These are phyloP conservation scores for Lotus japonicus DNA, from an alignment of 306 rosid genomes.

Conservation along the genomic window DNA sequence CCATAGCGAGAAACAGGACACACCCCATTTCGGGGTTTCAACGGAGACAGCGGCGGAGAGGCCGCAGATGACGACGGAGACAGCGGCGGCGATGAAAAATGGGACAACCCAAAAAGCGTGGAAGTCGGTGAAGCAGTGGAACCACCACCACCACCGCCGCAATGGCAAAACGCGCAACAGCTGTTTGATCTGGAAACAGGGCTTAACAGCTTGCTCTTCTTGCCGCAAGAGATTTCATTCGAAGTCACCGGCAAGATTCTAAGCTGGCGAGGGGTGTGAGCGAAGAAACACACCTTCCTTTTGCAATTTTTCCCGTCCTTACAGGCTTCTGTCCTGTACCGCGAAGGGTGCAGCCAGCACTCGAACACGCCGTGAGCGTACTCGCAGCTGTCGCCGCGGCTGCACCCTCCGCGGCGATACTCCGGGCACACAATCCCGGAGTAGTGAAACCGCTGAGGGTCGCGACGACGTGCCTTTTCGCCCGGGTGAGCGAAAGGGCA, in stretches of 20 bases:
- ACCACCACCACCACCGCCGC: background rate
- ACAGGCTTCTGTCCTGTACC: conserved; percentile 94
- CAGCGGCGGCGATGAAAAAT: conserved; percentile 67
- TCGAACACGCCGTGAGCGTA: conserved; percentile 86
- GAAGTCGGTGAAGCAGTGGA: conserved; percentile 72
- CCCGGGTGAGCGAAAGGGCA: conserved; percentile 89
- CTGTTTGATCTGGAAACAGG: conserved; percentile 29
- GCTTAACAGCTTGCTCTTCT: conserved; percentile 32
- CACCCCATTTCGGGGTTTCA: conserved; percentile 20
- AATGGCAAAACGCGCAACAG: conserved; percentile 50
- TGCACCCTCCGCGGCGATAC: conserved; percentile 63
- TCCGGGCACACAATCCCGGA: conserved; percentile 69
- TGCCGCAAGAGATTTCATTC: conserved; percentile 34
- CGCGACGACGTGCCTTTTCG: conserved; percentile 83
- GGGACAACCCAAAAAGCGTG: conserved; percentile 55
- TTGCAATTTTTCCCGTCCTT: conserved; percentile 83
- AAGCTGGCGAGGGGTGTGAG: conserved; percentile 82
- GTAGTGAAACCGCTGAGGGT: conserved; percentile 63
- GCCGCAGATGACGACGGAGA: conserved; percentile 56
- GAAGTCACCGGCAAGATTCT: conserved; percentile 50
- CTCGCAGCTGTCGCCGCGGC: conserved; percentile 72
- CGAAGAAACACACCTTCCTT: conserved; percentile 87
- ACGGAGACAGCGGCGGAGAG: conserved; percentile 66
- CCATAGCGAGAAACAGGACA: conserved; percentile 39
- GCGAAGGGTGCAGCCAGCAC: conserved; percentile 92